Percentiles rank a stretch among this genome's conserved stretches.
Evolutionary conservation across 2,329 filamentous ascomycete species (phyloP).

Genomic region (Penicillium hesseltinei): DNA sequence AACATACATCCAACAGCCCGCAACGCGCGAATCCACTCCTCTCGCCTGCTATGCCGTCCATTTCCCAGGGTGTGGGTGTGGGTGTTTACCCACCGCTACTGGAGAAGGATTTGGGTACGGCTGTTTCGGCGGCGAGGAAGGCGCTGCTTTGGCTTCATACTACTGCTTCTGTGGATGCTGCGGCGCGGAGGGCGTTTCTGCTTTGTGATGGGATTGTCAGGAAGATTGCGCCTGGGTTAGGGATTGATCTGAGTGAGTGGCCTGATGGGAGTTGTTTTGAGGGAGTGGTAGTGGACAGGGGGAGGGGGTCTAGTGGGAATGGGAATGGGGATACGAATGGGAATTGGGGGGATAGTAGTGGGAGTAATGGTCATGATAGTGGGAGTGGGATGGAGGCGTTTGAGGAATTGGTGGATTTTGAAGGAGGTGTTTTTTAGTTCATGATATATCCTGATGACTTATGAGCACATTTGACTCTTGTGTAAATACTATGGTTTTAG

Average conservation of each 20-base stretch:
- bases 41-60: not conserved
- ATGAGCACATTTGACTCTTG: too few relatives aligned
- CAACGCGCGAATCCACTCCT: not conserved
- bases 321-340: not conserved
- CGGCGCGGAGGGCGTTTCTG: constrained; percentile 37
- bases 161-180: constrained; percentile 30
- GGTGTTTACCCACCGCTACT: constrained; percentile 16
- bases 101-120: constrained; percentile 23
- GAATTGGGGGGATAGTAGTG: not conserved
- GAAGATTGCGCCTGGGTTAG: constrained; percentile 32
- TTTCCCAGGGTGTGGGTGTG: not conserved
- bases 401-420: constrained; percentile 23
- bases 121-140: constrained; percentile 35
- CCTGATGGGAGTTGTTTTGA: constrained; percentile 21
- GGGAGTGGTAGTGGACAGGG: not conserved
- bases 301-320: not conserved
- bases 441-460: too few relatives aligned
- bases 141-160: constrained; percentile 40
- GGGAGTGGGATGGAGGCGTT: constrained; percentile 12
- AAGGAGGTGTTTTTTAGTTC: constrained; percentile 5
- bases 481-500: too few relatives aligned
- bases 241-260: constrained; percentile 31
- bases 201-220: constrained; percentile 34
- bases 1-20: not conserved
- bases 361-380: not conserved